Base-by-base conservation (phyloP, 768 basidiomycete species). In the Psilocybe sp. region DNA sequence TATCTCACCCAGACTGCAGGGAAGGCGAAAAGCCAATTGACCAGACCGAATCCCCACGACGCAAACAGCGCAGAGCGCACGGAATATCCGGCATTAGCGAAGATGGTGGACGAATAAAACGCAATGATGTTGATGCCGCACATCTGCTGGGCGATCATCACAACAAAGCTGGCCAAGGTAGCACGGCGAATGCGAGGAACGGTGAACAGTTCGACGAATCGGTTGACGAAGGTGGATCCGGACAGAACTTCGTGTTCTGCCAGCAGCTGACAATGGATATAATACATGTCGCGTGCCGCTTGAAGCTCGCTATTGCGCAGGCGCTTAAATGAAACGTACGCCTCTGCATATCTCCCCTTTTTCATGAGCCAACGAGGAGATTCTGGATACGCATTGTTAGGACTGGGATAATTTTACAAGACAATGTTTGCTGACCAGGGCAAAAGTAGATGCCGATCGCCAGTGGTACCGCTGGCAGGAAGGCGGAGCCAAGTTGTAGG, bases 361-460 rank as follows among this genome's bases (percentile, higher is more conserved):
- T 78, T 78, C 71, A 92, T 85, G 32, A 87, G 70, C 90, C 90
- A 92, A 60, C 89, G 80, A 2, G 89, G 89, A 0, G 85, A 88
- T 64, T 90, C 89, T 69, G 44, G 5, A 43, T 23, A 38, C 47
- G 35, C 32, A 34, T 5, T 66, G 68, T 59, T 67, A 31, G 12
- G 33, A 18, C 13, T 37, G 61, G 60, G 51, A 69, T 65, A 15
- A 65, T 66, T 38, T 10, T 35, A n/a, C 14, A 11, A 19, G n/a
- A 14, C 31, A 7, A 6, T 28, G 43, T 15, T 4, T 5, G 28
- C 60, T 44, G 49, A 72, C 75, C 78, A 31, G 79, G 79, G 56
- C 78, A 78, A 56, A 80, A 74, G 62, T 65, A 79, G 46, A 79
- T 71, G 1, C 69, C 65, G 32, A 70, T 53, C 13, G 64, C 67